phyloP scores from a whole-genome alignment of 257 asterid genomes.

The Solanum infundibuliforme region DNA sequence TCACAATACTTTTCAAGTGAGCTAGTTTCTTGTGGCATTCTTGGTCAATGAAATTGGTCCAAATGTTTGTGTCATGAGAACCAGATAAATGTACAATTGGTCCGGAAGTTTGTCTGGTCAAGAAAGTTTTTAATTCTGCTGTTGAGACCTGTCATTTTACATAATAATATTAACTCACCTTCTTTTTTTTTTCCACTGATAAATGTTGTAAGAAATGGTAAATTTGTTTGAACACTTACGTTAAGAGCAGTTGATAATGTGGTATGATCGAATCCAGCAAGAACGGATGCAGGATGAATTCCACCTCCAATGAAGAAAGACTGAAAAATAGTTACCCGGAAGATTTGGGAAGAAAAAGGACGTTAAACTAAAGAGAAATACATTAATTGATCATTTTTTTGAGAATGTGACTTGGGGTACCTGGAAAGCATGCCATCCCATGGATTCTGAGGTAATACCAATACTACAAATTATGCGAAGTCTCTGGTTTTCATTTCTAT shows the following conservation, averaged over 20 bases:
- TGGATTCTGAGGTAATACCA: slow-evolving; percentile 32
- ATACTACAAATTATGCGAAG: slow-evolving; percentile 69
- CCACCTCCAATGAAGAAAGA: slow-evolving; percentile 84
- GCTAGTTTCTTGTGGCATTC: slow-evolving; percentile 22
- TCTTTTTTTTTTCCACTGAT: not conserved
- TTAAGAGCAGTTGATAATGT: slow-evolving; percentile 38
- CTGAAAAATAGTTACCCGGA: slow-evolving; percentile 18
- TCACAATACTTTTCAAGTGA: slow-evolving; percentile 38
- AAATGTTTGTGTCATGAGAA: slow-evolving; percentile 25
- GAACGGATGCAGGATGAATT: slow-evolving; percentile 52
- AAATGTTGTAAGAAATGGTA: not conserved
- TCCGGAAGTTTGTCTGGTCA: slow-evolving; percentile 35
- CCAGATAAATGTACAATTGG: slow-evolving; percentile 42
- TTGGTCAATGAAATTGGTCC: slow-evolving; percentile 45
- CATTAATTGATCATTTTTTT: not conserved
- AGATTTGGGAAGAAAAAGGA: not conserved
- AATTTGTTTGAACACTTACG: slow-evolving; percentile 24
- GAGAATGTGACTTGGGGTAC: slow-evolving; percentile 9
- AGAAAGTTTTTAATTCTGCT: slow-evolving; percentile 26
- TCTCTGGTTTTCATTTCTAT: slow-evolving; percentile 45
- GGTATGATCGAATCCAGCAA: slow-evolving; percentile 55
- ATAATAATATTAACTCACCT: not conserved
- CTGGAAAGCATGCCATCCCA: slow-evolving; percentile 48
- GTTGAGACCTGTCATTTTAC: slow-evolving; percentile 35
- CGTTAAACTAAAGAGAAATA: not conserved